Conservation (phyloP, 2,329 filamentous ascomycete species). For the Dothideomycetes sp. region DNA sequence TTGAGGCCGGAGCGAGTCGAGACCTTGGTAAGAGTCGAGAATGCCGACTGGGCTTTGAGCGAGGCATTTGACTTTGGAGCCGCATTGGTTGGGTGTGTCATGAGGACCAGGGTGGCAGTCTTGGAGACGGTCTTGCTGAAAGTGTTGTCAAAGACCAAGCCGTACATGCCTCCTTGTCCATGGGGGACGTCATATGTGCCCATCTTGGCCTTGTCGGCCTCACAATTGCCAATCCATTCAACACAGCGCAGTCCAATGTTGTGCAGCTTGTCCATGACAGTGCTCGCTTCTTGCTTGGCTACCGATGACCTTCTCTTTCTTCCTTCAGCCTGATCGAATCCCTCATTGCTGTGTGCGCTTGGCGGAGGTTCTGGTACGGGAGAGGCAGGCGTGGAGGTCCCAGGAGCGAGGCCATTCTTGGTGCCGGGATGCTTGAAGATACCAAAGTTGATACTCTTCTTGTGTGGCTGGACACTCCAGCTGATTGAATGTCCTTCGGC, state of each 20-base stretch:
- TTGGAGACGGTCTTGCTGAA: slow-evolving; percentile 95
- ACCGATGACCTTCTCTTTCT: slow-evolving; percentile 25
- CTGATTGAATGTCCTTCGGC: slow-evolving; percentile 85
- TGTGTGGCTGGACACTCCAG: slow-evolving; percentile 95
- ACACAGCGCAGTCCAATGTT: slow-evolving; percentile 54
- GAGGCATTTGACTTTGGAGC: slow-evolving; percentile 67
- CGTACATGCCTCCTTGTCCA: slow-evolving; percentile 83
- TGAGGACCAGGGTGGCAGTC: slow-evolving; percentile 84
- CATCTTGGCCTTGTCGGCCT: slow-evolving; percentile 89
- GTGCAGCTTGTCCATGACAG: slow-evolving; percentile 58
- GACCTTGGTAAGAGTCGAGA: no score
- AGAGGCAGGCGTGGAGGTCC: slow-evolving; percentile 25
- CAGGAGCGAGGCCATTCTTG: slow-evolving; percentile 43
- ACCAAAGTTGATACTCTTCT: slow-evolving; percentile 97
- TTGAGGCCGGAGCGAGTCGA: slow-evolving; percentile 30
- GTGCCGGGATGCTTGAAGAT: slow-evolving; percentile 93
- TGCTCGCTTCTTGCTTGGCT: slow-evolving; percentile 42
- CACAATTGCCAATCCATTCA: slow-evolving; percentile 85
- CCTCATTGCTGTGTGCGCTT: slow-evolving; percentile 27
- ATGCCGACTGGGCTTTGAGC: slow-evolving; percentile 49
- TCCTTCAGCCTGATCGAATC: slow-evolving; percentile 52
- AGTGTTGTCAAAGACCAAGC: slow-evolving; percentile 95
- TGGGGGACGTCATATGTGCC: slow-evolving; percentile 72
- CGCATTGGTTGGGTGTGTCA: slow-evolving; percentile 81
- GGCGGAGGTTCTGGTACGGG: slow-evolving; percentile 39